Base-by-base conservation (phyloP, 1,284 basidiomycete species). In the Ustilago vetiveriae region DNA sequence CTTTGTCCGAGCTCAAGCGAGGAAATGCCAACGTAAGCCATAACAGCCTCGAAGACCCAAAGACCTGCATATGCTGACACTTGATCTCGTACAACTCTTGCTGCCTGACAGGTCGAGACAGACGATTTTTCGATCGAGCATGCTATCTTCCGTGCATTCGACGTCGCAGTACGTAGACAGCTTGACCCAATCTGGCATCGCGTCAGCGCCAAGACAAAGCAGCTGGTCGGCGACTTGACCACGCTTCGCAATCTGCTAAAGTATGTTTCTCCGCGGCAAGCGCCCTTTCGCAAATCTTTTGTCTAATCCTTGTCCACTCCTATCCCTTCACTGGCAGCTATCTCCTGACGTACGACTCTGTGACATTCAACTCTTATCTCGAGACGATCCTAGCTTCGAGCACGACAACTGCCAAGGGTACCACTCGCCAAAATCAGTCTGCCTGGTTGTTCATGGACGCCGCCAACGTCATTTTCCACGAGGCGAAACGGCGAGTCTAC, bases 151-250 rank as follows among this genome's bases (percentile, higher is more conserved):
- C 88, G 89, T 26, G 92, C 91, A 2, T 99, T 98, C 79, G 95
- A 98, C 77, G 85, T 88, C 21, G 86, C 96, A 48, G 93, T 98
- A 1, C 88, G 94, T 9, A 87, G 89, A 38, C 92, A 94, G 74
- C 87, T 98, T 5, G 92, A 96, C 80, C 88, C 94, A 0, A 90
- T 97, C 4, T 98, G 96, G 96, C 94, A 98, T 82, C 92, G 92
- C 82, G 92, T 97, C 23, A 92, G 93, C 1, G 88, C 91, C 3
- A 90, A 88, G 72, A 98, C 94, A 1, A 94, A 93, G 76, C 91
- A 94, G 65, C 88, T 98, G 11, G 93, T 98, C 6, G 87, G 87
- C 44, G 95, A 98, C 77, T 86, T 99, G 6, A 89, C 90, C 0
- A 91, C 90, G 1, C 86, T 99, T 3, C 87, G 96, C 1, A 88